Conservation (phyloP, 345 rosid genomes). For the Lumnitzera littorea region DNA sequence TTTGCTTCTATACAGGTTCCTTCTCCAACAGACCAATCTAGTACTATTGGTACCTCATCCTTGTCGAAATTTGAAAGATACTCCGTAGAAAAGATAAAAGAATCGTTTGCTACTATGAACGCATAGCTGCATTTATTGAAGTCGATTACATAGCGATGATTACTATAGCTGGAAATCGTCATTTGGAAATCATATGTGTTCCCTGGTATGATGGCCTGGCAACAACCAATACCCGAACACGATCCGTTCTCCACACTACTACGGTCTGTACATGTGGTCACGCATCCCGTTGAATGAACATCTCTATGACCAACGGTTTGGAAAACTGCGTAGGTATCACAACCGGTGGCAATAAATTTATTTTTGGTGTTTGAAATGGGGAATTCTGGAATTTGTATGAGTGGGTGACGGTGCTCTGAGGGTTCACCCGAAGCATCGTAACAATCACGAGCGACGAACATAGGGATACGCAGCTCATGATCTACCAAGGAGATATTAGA, state of each 20-base stretch:
- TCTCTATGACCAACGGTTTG: not conserved
- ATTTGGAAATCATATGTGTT: not conserved
- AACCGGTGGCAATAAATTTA: conserved; percentile 6
- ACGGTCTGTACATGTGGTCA: conserved; percentile 19
- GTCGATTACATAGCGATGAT: not conserved
- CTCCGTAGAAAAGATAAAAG: conserved; percentile 9
- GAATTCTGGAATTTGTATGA: conserved; percentile 1
- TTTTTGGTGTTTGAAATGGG: conserved; percentile 4
- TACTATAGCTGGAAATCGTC: conserved; percentile 1
- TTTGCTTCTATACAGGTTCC: conserved; percentile 11
- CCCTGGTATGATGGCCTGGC: conserved; percentile 18
- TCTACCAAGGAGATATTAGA: conserved; percentile 20
- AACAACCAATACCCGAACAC: conserved; percentile 37
- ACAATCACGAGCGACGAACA: not conserved
- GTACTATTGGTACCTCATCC: not conserved
- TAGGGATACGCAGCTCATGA: not conserved
- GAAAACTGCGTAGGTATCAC: not conserved
- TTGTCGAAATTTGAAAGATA: not conserved
- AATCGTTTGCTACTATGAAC: conserved; percentile 13
- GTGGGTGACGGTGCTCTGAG: not conserved
- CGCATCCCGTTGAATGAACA: conserved; percentile 24
- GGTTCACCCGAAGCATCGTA: not conserved
- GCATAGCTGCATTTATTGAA: conserved; percentile 25
- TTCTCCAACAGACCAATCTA: conserved; percentile 18
- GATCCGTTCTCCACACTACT: conserved; percentile 9